phyloP scores from a whole-genome alignment of 306 rosid genomes.

The Acacia confusa region DNA sequence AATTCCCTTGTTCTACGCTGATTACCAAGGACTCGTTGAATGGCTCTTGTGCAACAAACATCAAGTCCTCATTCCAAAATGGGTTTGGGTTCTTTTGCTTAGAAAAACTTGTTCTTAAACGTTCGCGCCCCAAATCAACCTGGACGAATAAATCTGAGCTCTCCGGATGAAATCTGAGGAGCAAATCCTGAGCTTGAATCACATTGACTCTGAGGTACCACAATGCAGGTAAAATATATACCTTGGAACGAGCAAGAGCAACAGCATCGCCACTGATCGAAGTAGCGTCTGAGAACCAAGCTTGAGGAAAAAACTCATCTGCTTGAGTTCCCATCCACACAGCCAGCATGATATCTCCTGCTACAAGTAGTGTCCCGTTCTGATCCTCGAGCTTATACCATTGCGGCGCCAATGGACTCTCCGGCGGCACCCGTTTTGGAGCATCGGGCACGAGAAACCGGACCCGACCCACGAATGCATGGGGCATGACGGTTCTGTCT shows the following conservation, averaged over 20 bases:
- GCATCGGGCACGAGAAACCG: constrained; percentile 20
- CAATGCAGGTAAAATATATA: constrained; percentile 44
- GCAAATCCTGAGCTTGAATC: constrained; percentile 54
- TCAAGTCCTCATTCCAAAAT: constrained; percentile 51
- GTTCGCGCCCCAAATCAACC: constrained; percentile 36
- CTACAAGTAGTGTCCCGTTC: neutral
- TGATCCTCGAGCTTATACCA: constrained; percentile 41
- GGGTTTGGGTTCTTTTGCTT: constrained; percentile 34
- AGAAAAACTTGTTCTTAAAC: constrained; percentile 34
- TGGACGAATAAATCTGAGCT: constrained; percentile 40
- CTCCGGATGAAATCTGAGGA: neutral
- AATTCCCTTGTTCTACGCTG: constrained; percentile 38
- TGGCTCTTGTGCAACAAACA: constrained; percentile 62
- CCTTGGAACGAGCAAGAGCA: constrained; percentile 39
- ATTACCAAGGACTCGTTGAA: constrained; percentile 25
- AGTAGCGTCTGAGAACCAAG: constrained; percentile 44
- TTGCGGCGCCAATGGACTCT: constrained; percentile 39
- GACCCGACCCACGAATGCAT: constrained; percentile 26
- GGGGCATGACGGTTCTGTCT: neutral
- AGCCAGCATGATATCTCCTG: constrained; percentile 49
- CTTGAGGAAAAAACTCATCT: constrained; percentile 38
- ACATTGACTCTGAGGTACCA: constrained; percentile 58
- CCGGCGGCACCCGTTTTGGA: constrained; percentile 38
- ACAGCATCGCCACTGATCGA: constrained; percentile 11
- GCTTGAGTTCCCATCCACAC: constrained; percentile 59